Evolutionary conservation across 2,329 filamentous ascomycete species (phyloP), one percentile per base, ranked within the genome.

Genomic region (Ustilaginoidea virens): DNA sequence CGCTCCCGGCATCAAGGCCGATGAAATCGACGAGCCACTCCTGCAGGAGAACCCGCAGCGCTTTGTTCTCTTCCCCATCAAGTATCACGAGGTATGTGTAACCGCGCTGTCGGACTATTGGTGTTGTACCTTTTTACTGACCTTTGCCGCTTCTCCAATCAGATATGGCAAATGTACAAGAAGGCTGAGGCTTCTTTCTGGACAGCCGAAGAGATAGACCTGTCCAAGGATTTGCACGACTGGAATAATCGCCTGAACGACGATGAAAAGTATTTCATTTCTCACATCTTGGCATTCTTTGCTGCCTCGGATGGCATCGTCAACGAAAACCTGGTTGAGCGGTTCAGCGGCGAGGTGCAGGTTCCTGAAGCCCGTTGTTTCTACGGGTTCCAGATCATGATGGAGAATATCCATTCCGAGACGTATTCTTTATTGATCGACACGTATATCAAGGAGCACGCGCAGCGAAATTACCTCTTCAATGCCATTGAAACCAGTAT

Each of bases 111-210:
- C n/a, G n/a, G n/a, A n/a, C n/a, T n/a, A n/a, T n/a, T n/a, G n/a
- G n/a, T n/a, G n/a, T n/a, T n/a, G n/a, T n/a, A n/a, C n/a, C n/a
- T n/a, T n/a, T n/a, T n/a, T n/a, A 25, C 12, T n/a, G 5, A 16
- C 13, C 8, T 12, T 12, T 17, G 24, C 12, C 22, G 14, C 11
- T 15, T 17, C 37, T 29, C 36, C 35, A 28, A 30, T 36, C 40
- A 94, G 86, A 92, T 94, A 58, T 98, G 90, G 90, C 87, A 96
- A 60, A 96, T 96, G 87, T 98, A 98, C 74, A 98, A 98, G 75
- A 96, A 96, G 66, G 86, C 86, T 42, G 87, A 98, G 59, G 90
- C 90, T 30, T 96, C 90, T 24, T 98, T 98, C 77, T 98, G 90
- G 90, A 98, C 90, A 23, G 90, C 90, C 29, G 90, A 98, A 59